Evolutionary conservation across 495 filamentous ascomycete genomes (phyloP).

Genomic region (Collariella sp.): DNA sequence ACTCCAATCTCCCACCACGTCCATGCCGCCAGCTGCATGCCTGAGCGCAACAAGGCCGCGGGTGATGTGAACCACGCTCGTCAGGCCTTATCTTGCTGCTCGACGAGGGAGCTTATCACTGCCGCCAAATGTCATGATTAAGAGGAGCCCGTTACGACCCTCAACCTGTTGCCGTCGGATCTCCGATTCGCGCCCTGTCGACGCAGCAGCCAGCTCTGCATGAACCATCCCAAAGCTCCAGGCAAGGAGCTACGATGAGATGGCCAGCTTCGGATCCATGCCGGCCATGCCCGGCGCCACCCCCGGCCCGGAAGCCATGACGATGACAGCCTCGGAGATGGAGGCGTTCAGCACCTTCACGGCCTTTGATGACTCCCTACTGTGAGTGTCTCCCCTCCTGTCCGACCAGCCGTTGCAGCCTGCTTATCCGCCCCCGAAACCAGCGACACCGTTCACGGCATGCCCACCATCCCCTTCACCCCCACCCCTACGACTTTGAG

Average conservation of each 20-base stretch:
- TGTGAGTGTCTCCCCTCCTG: slow-evolving; percentile 26
- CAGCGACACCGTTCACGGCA: slow-evolving; percentile 37
- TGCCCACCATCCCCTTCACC: slow-evolving; percentile 45
- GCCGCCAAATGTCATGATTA: background rate
- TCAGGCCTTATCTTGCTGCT: background rate
- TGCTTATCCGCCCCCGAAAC: background rate
- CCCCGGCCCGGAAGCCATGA: slow-evolving; percentile 31
- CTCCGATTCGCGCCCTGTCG: background rate
- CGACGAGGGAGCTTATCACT: background rate
- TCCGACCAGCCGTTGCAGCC: background rate
- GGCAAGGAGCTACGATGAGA: slow-evolving; percentile 32
- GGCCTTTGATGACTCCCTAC: slow-evolving; percentile 39
- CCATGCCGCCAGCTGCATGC: too few species aligned
- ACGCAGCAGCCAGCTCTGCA: background rate
- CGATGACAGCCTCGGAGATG: slow-evolving; percentile 29
- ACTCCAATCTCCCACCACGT: background rate
- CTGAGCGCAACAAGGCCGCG: too few species aligned
- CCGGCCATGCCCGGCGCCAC: slow-evolving; percentile 33
- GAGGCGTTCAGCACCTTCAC: slow-evolving; percentile 34
- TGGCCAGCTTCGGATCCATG: slow-evolving; percentile 44
- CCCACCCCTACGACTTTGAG: slow-evolving; percentile 46
- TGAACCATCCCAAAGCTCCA: background rate
- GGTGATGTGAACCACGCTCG: too few species aligned
- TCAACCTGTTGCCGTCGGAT: background rate
- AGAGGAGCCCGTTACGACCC: background rate